Percentiles rank a stretch among this genome's conserved stretches.
Conservation (phyloP, 2,329 filamentous ascomycete genomes). For the Xylaria sp. region DNA sequence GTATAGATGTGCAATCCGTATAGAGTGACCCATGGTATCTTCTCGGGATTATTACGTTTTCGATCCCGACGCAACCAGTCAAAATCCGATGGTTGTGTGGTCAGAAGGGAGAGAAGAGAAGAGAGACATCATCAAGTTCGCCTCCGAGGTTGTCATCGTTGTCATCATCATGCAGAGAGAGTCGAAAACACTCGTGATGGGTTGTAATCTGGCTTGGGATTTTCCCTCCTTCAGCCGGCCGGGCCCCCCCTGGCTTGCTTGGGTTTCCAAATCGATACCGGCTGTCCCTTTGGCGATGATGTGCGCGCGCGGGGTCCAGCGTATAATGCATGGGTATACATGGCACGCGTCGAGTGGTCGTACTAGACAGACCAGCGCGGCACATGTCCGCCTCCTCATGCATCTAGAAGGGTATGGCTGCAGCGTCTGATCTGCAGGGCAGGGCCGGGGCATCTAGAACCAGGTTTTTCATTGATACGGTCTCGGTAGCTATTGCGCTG, state of each 20-base stretch:
- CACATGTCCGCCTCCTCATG: constrained; percentile 14
- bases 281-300: constrained; percentile 15
- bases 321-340: constrained; percentile 3
- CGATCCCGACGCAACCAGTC: not conserved
- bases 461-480: constrained; percentile 10
- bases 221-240: not conserved
- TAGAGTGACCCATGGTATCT: not conserved
- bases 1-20: not conserved
- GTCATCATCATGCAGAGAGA: constrained; percentile 3
- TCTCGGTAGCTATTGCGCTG: not conserved
- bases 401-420: constrained; percentile 9
- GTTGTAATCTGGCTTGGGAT: not conserved
- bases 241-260: not conserved
- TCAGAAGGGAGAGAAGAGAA: too few relatives aligned
- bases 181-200: constrained; percentile 1
- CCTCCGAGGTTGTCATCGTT: not conserved
- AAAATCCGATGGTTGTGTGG: not conserved
- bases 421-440: constrained; percentile 7
- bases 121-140: not conserved
- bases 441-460: constrained; percentile 7
- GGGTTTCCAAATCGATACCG: constrained; percentile 14
- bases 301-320: constrained; percentile 1
- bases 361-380: constrained; percentile 4
- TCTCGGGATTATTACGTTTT: not conserved
- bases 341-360: constrained; percentile 11